Percentiles rank a stretch among this genome's conserved stretches.
Evolutionary conservation across 2,329 filamentous ascomycete genomes (phyloP).

Genomic region (Xenosphaeropsis pyriputrescens): DNA sequence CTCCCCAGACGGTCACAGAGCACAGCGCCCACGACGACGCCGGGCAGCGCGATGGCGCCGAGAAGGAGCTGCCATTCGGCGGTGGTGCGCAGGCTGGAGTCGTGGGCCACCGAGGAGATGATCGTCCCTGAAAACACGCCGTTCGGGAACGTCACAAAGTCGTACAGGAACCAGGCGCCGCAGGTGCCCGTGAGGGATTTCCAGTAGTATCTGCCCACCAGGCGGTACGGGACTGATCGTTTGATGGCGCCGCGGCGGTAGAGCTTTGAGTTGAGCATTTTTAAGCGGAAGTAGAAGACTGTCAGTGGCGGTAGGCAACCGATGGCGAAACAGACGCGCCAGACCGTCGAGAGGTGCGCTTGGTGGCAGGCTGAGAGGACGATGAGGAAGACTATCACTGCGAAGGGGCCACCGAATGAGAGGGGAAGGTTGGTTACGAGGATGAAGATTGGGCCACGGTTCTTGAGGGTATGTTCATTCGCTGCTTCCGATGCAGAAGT

Average conservation of each 20-base stretch:
- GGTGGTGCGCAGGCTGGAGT: constrained; percentile 22
- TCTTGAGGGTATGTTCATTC: constrained; percentile 25
- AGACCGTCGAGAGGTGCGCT: constrained; percentile 24
- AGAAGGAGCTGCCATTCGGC: constrained; percentile 33
- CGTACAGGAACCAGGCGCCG: constrained; percentile 35
- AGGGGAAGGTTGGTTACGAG: constrained; percentile 29
- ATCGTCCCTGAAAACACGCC: constrained; percentile 30
- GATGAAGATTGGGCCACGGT: constrained; percentile 26
- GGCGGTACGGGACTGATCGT: constrained; percentile 29
- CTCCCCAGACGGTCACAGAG: constrained; percentile 32
- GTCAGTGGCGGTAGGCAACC: constrained; percentile 33
- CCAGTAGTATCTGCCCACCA: constrained; percentile 39
- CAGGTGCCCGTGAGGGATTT: constrained; percentile 33
- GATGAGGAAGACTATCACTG: constrained; percentile 29
- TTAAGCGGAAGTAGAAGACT: constrained; percentile 40
- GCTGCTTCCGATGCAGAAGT: constrained; percentile 30
- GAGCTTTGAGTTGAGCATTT: constrained; percentile 33
- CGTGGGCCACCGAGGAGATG: constrained; percentile 20
- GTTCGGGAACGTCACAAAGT: constrained; percentile 30
- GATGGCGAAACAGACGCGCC: constrained; percentile 33
- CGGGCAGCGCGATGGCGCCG: constrained; percentile 27
- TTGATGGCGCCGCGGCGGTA: constrained; percentile 38
- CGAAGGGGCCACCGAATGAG: constrained; percentile 24
- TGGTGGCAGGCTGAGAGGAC: constrained; percentile 23
- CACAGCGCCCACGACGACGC: constrained; percentile 31